Conservation (phyloP, 2,329 filamentous ascomycete genomes). For the Fusarium penzigii region DNA sequence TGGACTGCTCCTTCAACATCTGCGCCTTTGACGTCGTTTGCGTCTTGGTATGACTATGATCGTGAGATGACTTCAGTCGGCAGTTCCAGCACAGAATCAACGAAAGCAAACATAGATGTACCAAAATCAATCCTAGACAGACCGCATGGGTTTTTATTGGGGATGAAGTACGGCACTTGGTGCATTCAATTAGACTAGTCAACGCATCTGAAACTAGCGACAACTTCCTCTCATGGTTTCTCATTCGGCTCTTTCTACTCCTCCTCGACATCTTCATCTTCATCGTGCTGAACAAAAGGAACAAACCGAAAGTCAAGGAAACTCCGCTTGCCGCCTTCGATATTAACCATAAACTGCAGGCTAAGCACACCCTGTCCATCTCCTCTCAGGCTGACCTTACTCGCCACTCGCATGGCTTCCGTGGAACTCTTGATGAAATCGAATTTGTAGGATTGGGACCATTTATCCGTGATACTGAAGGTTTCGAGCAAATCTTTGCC, state of each 20-base stretch:
- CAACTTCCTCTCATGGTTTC: constrained; percentile 1
- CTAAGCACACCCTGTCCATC: constrained; percentile 90
- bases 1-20: not conserved
- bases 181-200: not conserved
- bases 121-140: too few relatives aligned
- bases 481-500: constrained; percentile 72
- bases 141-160: too few relatives aligned
- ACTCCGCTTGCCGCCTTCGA: constrained; percentile 67
- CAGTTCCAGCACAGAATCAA: too few relatives aligned
- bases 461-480: constrained; percentile 62
- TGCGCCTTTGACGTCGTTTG: not conserved
- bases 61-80: too few relatives aligned
- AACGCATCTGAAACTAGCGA: not conserved
- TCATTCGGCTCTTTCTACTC: constrained; percentile 13
- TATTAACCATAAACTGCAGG: constrained; percentile 93
- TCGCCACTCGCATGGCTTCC: constrained; percentile 90
- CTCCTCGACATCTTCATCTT: constrained; percentile 34
- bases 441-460: constrained; percentile 81
- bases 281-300: constrained; percentile 65
- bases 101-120: too few relatives aligned
- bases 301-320: constrained; percentile 86
- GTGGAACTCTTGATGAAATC: constrained; percentile 80
- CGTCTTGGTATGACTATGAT: too few relatives aligned
- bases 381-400: constrained; percentile 86
- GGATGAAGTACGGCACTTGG: too few relatives aligned